Base-by-base conservation (phyloP, 1,139 yeast genomes). In the Suhomyces terraborum region DNA sequence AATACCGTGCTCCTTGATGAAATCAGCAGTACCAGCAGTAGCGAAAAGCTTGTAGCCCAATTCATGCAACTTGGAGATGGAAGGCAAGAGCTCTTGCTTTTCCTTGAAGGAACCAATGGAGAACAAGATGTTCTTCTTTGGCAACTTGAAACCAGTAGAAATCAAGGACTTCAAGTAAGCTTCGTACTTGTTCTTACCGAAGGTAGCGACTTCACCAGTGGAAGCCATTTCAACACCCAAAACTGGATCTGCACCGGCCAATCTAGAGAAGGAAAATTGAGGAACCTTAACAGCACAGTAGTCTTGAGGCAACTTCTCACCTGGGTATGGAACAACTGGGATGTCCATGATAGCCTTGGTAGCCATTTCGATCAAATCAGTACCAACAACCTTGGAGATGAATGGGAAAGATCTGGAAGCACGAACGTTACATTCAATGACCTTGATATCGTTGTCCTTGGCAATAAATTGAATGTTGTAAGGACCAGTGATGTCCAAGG, bases 191-290 rank as follows among this genome's bases (percentile, higher is more conserved):
- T 93, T 84, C 62, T 77, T 88, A 59, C 98, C 99, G 63, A 94
- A 91, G 51, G 95, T 82, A 40, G 99, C 99, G 59, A 93, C 98
- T 70, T 93, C 98, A 79, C 98, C 98, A 49, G 98, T 93, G 20
- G 98, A 91, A 27, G 98, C 98, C 98, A 93, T 93, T 70, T 93
- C 98, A 54, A 93, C 98, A 69, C 98, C 98, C 54, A 93, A 77
- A 47, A 93, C 89, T 41, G 98, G 98, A 66, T 93, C 98, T 47
- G 98, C 98, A 57, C 98, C 98, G 38, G 98, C 89, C 58, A 93
- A 80, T 67, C 98, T 84, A 32, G 98, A 87, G 82, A 93, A 93
- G 21, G 98, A 91, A 69, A 93, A 93, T 69, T 93, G 98, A 22
- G 98, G 98, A 47, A 93, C 98, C 75, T 93, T 93, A 49, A 91